A percentile compares a stretch with the other conserved stretches of the same genome.
Evolutionary conservation across 352 stramenopile species (phyloP).

Genomic region (Globisporangium solare): DNA sequence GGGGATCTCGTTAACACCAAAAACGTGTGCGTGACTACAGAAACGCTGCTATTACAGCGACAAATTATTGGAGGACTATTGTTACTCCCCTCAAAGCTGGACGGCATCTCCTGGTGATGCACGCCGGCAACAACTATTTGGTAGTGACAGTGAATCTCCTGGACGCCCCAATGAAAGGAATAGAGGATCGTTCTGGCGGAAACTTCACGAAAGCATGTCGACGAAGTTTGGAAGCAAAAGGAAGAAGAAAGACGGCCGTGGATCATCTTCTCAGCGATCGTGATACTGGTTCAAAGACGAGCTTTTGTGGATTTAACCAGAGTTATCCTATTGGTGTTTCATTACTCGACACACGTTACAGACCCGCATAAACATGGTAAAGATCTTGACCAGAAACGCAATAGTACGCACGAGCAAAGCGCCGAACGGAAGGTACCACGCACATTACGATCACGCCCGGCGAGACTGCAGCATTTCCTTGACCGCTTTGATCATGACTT

Average conservation of each 20-base stretch:
- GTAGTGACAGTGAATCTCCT: conserved; percentile 53
- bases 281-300: too few species aligned
- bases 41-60: conserved; percentile 79
- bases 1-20: too few species aligned
- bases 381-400: too few species aligned
- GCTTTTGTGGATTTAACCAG: too few species aligned
- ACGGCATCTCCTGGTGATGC: conserved; percentile 64
- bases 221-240: conserved; percentile 61
- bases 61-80: conserved; percentile 79
- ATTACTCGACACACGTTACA: too few species aligned
- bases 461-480: too few species aligned
- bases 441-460: too few species aligned
- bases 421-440: too few species aligned
- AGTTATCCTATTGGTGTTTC: too few species aligned
- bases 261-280: conserved; percentile 1
- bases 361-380: too few species aligned
- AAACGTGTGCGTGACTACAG: conserved; percentile 18
- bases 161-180: conserved; percentile 22
- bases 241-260: conserved; percentile 32
- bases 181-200: conserved; percentile 64
- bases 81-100: conserved; percentile 82
- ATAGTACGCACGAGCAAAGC: too few species aligned
- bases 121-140: conserved; percentile 68
- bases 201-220: conserved; percentile 62
- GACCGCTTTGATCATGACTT: too few species aligned